Base-by-base conservation (phyloP, 139 green algal species). In the Coelastrella sp. region DNA sequence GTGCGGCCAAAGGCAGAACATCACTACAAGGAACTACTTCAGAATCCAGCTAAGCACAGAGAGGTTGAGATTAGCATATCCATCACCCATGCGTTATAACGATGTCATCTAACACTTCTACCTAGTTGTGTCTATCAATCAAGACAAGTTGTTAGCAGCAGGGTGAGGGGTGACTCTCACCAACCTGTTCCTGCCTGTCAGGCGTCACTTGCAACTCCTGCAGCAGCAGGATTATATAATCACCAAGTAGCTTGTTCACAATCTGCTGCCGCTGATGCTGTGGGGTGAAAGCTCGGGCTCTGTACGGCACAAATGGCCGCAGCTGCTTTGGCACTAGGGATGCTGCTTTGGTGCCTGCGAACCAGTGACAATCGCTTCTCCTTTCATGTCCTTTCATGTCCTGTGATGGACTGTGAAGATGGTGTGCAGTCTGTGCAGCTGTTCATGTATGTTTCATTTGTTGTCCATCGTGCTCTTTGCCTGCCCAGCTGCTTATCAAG, bases 211-310 rank as follows among this genome's bases (percentile, higher is more conserved):
- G 74, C 74, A 68, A 43, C 51, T 81, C 74, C 35, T 21, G 19
- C 74, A 87, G 48, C 50, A 87, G 81, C 48, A 59, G n/a, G 8
- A 67, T 11, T 8, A 87, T 45, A 13, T 75, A 62, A 6, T 5
- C 38, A 8, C 81, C 69, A 19, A 87, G 25, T n/a, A 82, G 69
- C 40, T 62, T 81, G 74, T 41, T 67, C 7, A 57, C 74, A 21
- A 68, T 51, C 35, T 69, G 50, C 74, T 81, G 74, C 19, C 74
- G 74, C 50, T 68, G 51, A 21, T 50, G 34, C 74, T 81, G 74
- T 11, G 74, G 63, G 51, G 27, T 50, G 51, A 57, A 81, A 6
- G 74, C 25, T 25, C 74, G 50, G 15, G 74, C 21, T 59, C 27
- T 51, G 51, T 38, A 68, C 4, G 74, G 34, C 32, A 81, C 74